Conservation (phyloP, 2,329 filamentous ascomycete genomes). For the Cercospora sp. region DNA sequence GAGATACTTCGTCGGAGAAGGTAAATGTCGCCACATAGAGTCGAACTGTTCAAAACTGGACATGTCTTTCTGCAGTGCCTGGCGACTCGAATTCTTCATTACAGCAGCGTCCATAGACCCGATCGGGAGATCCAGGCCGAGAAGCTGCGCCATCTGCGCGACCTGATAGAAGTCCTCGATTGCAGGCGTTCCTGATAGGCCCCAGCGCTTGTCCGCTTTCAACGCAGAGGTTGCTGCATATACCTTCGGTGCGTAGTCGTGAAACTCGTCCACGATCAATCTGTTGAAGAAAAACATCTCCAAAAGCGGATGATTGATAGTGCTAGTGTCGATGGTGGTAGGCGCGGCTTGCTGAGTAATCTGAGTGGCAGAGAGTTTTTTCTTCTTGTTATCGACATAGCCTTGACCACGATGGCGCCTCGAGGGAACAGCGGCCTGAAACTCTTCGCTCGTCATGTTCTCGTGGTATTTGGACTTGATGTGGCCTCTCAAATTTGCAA, state of each 20-base stretch:
- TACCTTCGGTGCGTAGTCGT: slow-evolving; percentile 53
- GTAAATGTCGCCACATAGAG: slow-evolving; percentile 48
- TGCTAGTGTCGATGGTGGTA: slow-evolving; percentile 15
- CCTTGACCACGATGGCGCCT: slow-evolving; percentile 32
- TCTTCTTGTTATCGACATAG: slow-evolving; percentile 26
- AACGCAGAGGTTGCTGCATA: slow-evolving; percentile 47
- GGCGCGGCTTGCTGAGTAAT: slow-evolving; percentile 10
- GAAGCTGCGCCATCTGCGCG: slow-evolving; percentile 57
- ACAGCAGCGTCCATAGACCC: slow-evolving; percentile 52
- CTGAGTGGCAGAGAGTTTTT: slow-evolving; percentile 3
- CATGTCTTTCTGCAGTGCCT: slow-evolving; percentile 44
- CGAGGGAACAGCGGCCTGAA: slow-evolving; percentile 42
- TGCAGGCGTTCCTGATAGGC: slow-evolving; percentile 63
- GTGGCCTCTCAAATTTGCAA: slow-evolving; percentile 34
- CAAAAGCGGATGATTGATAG: slow-evolving; percentile 42
- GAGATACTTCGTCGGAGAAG: slow-evolving; percentile 55
- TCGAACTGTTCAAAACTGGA: slow-evolving; percentile 59
- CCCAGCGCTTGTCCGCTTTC: slow-evolving; percentile 57
- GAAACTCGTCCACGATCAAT: slow-evolving; percentile 65
- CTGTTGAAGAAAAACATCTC: slow-evolving; percentile 63
- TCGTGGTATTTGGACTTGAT: slow-evolving; percentile 29
- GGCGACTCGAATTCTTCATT: slow-evolving; percentile 50
- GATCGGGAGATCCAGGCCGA: slow-evolving; percentile 57
- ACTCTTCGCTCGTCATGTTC: slow-evolving; percentile 28
- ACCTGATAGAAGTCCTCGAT: slow-evolving; percentile 60